Evolutionary conservation across 73 alveolate genomes (phyloP).

Genomic region (Symbiodinium pilosum): DNA sequence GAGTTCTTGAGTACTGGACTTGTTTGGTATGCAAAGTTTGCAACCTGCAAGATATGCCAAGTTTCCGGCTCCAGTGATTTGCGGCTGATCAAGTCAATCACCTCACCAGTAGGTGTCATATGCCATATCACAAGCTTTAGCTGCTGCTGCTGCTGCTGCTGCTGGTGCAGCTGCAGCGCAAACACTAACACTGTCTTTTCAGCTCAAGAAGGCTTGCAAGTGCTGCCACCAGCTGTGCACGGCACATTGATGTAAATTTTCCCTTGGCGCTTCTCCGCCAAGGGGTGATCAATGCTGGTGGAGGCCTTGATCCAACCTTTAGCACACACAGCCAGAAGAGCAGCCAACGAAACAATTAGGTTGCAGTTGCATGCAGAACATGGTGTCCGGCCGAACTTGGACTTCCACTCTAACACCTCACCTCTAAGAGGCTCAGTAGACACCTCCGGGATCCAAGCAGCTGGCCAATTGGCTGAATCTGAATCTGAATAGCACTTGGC

Average conservation of each 20-base stretch:
- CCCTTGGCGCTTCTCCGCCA: conserved; percentile 67
- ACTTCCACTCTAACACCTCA: conserved; percentile 53
- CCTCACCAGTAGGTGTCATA: too few species aligned
- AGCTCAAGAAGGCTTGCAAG: not conserved
- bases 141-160: too few species aligned
- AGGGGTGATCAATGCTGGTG: conserved; percentile 38
- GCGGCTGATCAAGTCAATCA: conserved; percentile 53
- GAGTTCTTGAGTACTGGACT: too few species aligned
- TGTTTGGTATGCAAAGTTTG: too few species aligned
- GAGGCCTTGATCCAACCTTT: conserved; percentile 80
- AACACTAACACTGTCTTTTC: not conserved
- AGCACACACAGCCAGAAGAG: not conserved
- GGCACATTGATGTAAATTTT: conserved; percentile 50
- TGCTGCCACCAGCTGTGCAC: not conserved
- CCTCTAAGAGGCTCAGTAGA: conserved; percentile 65
- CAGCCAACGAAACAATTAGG: not conserved
- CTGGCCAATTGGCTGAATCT: too few species aligned
- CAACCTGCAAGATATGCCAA: not conserved
- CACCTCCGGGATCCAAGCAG: conserved; percentile 3
- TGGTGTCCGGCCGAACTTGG: conserved; percentile 22
- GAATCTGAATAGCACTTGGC: too few species aligned
- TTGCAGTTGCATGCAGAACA: not conserved
- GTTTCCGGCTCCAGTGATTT: conserved; percentile 32
- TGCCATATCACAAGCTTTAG: too few species aligned
- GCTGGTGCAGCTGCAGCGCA: not conserved